Percentiles rank a stretch among this genome's conserved stretches.
Conservation (phyloP, 73 alveolate genomes). For the Tetrahymena elliotti region DNA sequence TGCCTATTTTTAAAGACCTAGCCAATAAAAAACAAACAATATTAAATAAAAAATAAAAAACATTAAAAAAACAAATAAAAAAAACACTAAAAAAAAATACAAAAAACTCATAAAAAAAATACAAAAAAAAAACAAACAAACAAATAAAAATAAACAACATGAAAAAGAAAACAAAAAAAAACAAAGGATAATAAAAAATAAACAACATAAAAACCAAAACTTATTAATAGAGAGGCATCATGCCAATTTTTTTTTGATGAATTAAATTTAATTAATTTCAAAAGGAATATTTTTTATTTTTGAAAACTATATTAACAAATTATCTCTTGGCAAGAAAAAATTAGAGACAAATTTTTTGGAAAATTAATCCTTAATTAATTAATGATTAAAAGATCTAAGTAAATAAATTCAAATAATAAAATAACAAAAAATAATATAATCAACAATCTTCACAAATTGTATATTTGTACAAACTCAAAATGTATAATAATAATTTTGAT, state of each 20-base stretch:
- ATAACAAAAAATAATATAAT: too few relatives aligned
- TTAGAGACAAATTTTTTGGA: background rate
- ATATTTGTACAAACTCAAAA: too few relatives aligned
- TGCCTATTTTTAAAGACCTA: background rate
- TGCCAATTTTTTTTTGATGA: background rate
- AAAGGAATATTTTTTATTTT: background rate
- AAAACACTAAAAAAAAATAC: background rate
- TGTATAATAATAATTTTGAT: too few relatives aligned
- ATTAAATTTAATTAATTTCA: background rate
- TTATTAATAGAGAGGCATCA: background rate
- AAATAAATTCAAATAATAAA: too few relatives aligned
- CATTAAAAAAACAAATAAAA: background rate
- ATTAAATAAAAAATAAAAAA: background rate
- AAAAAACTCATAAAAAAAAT: background rate
- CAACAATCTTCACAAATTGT: too few relatives aligned
- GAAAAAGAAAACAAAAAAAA: background rate
- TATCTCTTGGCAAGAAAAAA: background rate
- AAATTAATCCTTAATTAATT: too few relatives aligned
- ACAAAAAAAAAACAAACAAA: background rate
- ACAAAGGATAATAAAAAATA: background rate
- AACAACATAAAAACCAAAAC: background rate
- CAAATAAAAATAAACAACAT: background rate
- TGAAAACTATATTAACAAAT: background rate
- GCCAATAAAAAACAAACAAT: background rate
- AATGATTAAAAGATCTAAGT: too few relatives aligned